phyloP scores from a whole-genome alignment of 495 filamentous ascomycete species.

The Xylaria venustula region DNA sequence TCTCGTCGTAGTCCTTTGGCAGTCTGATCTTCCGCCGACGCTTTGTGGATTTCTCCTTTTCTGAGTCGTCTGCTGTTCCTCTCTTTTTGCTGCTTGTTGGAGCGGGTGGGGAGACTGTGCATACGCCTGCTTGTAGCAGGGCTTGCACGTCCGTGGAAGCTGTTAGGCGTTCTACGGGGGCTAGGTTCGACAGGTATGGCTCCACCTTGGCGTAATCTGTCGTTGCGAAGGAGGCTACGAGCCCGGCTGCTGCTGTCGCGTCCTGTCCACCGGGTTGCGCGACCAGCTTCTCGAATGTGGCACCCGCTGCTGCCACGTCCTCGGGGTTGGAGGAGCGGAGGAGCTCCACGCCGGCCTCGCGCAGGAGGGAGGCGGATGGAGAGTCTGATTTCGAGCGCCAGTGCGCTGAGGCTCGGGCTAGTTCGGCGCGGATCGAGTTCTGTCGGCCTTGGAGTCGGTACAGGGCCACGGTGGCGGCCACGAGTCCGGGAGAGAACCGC shows the following conservation, averaged over 20 bases:
- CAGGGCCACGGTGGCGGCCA: conserved; percentile 78
- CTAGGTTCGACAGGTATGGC: conserved; percentile 60
- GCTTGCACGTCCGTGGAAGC: conserved; percentile 63
- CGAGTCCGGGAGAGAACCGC: conserved; percentile 81
- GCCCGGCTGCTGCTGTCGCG: conserved; percentile 67
- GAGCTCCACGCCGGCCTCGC: conserved; percentile 75
- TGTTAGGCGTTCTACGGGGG: conserved; percentile 64
- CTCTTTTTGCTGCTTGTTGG: conserved; percentile 57
- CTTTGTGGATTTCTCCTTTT: conserved; percentile 56
- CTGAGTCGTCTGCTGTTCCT: conserved; percentile 47
- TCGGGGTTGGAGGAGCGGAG: conserved; percentile 67
- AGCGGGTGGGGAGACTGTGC: conserved; percentile 49
- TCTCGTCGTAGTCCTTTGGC: conserved; percentile 73
- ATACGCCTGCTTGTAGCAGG: conserved; percentile 76
- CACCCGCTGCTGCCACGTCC: conserved; percentile 66
- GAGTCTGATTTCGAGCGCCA: conserved; percentile 61
- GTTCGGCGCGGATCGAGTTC: conserved; percentile 63
- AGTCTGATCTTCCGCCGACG: conserved; percentile 71
- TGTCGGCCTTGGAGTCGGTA: conserved; percentile 80
- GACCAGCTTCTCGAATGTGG: conserved; percentile 70
- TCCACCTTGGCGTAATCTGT: conserved; percentile 59
- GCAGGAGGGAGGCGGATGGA: conserved; percentile 58
- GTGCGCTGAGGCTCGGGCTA: conserved; percentile 78
- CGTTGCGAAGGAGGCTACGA: conserved; percentile 79
- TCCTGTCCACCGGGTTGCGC: conserved; percentile 62